Evolutionary conservation across 75 land plant species (phyloP).

Genomic region (Selaginella tamariscina): DNA sequence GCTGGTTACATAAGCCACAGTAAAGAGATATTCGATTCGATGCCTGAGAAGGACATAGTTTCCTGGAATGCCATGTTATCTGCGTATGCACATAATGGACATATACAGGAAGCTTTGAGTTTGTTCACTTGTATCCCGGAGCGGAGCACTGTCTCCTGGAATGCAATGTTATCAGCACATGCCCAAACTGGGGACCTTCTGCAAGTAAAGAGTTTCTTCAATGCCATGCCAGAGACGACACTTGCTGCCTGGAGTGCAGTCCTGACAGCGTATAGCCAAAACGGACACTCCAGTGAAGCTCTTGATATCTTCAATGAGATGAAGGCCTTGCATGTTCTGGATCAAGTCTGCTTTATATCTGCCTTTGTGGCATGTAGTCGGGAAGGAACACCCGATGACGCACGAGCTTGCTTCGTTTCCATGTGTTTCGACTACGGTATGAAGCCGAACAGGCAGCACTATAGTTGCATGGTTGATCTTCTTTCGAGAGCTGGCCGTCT

Average conservation of each 20-base stretch:
- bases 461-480: constrained; percentile 35
- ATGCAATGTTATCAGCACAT: not conserved
- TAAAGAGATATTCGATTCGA: not conserved
- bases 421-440: not conserved
- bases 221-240: not conserved
- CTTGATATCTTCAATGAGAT: not conserved
- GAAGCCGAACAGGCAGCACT: constrained; percentile 22
- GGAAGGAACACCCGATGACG: not conserved
- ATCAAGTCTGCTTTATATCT: not conserved
- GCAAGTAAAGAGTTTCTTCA: not conserved
- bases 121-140: not conserved
- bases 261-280: not conserved
- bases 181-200: not conserved
- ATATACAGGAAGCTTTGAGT: not conserved
- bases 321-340: not conserved
- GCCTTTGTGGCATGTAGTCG: not conserved
- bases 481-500: constrained; percentile 26
- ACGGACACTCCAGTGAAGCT: not conserved
- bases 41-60: not conserved
- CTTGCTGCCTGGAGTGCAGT: not conserved
- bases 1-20: not conserved
- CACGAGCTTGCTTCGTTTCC: not conserved
- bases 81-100: not conserved
- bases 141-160: not conserved
- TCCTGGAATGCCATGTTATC: not conserved